A percentile compares a stretch with the other conserved stretches of the same genome.
Conservation (phyloP, 75 land plant genomes). For the Ceratopteris richardii region DNA sequence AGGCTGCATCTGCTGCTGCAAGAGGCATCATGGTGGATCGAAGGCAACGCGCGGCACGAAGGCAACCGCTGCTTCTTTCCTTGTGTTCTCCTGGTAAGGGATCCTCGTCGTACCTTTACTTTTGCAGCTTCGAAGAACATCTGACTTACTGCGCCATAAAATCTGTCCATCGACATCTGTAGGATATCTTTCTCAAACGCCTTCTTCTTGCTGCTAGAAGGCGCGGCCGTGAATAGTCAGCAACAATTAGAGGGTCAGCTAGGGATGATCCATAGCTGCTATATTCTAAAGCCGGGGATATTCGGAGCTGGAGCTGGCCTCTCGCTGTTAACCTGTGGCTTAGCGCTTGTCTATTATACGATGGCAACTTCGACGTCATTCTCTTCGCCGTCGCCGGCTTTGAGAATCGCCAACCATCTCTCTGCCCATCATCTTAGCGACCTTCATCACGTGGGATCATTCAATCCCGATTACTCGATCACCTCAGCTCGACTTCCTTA, state of each 20-base stretch:
- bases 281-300: conserved; percentile 4
- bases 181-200: conserved; percentile 4
- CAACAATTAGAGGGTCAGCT: conserved; percentile 2
- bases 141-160: not conserved
- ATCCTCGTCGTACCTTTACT: no score
- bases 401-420: not conserved
- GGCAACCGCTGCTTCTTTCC: not conserved
- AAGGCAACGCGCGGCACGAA: no score
- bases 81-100: conserved; percentile 1
- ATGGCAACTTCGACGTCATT: not conserved
- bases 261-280: conserved; percentile 5
- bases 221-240: conserved; percentile 1
- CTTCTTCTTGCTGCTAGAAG: conserved; percentile 4
- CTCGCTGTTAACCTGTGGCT: not conserved
- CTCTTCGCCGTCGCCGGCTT: not conserved
- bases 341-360: not conserved
- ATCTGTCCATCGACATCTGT: no score
- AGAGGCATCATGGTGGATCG: not conserved
- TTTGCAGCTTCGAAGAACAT: no score
- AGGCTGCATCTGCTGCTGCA: conserved; percentile 2
- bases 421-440: not conserved
- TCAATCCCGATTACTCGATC: not conserved
- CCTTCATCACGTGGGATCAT: not conserved
- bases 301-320: conserved; percentile 3
- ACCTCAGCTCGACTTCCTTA: conserved; percentile 1